phyloP scores from a whole-genome alignment of 2,329 filamentous ascomycete genomes.

The Stagonosporopsis tanaceti region DNA sequence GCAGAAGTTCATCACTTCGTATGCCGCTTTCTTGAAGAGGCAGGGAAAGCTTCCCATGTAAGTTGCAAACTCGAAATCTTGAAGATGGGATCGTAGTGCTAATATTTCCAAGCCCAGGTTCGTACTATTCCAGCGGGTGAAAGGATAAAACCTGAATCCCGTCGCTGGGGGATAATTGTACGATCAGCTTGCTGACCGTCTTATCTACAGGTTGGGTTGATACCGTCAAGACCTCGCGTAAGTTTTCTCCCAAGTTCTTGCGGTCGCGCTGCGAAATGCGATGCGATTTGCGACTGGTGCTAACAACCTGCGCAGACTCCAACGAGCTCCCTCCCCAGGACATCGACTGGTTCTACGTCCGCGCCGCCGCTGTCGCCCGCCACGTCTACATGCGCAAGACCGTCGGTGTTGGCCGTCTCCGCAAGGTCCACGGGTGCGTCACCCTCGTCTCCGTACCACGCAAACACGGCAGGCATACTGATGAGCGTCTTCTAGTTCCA shows the following conservation, averaged over 20 bases:
- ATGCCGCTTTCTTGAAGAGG: conserved; percentile 89
- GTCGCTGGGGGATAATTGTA: conserved; percentile 59
- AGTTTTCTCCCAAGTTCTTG: conserved; percentile 19
- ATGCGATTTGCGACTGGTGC: conserved; percentile 3
- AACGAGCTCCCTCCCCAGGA: conserved; percentile 98
- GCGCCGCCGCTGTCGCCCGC: conserved; percentile 92
- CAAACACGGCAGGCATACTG: not conserved
- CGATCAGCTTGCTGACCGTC: conserved; percentile 52
- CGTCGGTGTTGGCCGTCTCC: conserved; percentile 95
- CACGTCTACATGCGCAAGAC: conserved; percentile 99
- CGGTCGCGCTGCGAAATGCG: not conserved
- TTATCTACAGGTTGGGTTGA: conserved; percentile 90
- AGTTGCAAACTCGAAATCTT: conserved; percentile 18
- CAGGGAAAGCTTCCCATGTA: conserved; percentile 88
- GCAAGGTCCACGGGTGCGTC: conserved; percentile 81
- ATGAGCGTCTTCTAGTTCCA: conserved; percentile 52
- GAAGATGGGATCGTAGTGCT: conserved; percentile 22
- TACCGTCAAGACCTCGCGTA: conserved; percentile 91
- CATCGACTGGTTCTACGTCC: conserved; percentile 93
- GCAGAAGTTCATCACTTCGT: conserved; percentile 88
- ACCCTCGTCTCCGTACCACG: not conserved
- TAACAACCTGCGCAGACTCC: conserved; percentile 61
- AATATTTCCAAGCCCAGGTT: conserved; percentile 68
- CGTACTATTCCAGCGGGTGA: conserved; percentile 55
- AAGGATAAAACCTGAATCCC: conserved; percentile 61